phyloP scores from a whole-genome alignment of 202 grass and related monocot species.

The Musa balbisiana region DNA sequence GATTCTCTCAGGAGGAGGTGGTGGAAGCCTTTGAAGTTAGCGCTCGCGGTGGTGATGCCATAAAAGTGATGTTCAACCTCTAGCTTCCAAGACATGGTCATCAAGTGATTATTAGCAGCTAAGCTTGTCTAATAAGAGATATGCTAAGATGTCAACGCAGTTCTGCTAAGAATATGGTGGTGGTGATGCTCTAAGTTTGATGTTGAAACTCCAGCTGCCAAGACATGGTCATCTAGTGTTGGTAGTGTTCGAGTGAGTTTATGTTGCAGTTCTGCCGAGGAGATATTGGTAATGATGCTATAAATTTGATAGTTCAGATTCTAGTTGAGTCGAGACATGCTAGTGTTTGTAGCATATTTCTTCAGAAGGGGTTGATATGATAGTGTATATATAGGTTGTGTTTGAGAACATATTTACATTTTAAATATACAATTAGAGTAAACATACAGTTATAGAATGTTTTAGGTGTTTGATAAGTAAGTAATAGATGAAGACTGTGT shows the following conservation, averaged over 20 bases:
- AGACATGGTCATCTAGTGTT: not conserved
- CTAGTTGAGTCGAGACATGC: constrained; percentile 7
- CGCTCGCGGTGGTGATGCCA: constrained; percentile 66
- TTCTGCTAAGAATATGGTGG: constrained; percentile 21
- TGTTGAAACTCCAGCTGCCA: constrained; percentile 68
- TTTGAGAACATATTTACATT: no score
- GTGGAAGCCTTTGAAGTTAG: constrained; percentile 91
- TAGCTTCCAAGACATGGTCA: constrained; percentile 12
- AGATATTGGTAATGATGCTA: constrained; percentile 50
- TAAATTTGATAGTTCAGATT: constrained; percentile 95
- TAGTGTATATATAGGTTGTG: no score
- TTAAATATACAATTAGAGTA: no score
- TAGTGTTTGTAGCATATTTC: no score
- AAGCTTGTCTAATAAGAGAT: not conserved
- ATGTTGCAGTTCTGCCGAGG: not conserved
- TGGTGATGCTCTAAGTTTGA: constrained; percentile 78
- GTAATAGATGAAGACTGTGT: no score
- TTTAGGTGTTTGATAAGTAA: no score
- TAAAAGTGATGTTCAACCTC: constrained; percentile 98
- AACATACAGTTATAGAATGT: no score
- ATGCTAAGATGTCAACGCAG: not conserved
- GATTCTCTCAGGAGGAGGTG: constrained; percentile 79
- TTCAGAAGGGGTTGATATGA: no score
- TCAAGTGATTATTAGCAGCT: not conserved
- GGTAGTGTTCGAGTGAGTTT: not conserved